Evolutionary conservation across 257 asterid species (phyloP).

Genomic region (Cruciata laevipes): DNA sequence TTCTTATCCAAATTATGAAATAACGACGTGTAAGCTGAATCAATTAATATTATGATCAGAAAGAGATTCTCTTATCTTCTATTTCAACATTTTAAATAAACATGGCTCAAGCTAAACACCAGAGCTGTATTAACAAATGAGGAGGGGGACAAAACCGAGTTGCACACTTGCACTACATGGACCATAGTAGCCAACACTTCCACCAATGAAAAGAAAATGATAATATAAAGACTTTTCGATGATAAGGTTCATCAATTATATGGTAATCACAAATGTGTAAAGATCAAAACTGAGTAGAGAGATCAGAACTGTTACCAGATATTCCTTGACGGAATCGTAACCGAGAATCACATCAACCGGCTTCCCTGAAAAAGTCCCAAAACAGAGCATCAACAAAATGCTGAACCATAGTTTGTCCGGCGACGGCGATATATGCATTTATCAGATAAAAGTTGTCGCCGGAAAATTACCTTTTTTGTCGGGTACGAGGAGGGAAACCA

Average conservation of each 20-base stretch:
- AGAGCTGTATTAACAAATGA: neutral
- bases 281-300: neutral
- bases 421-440: neutral
- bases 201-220: neutral
- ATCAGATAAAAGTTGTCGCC: neutral
- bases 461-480: conserved; percentile 53
- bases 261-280: neutral
- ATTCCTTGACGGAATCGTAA: conserved; percentile 52
- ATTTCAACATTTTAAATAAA: no score
- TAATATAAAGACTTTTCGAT: neutral
- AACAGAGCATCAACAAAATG: neutral
- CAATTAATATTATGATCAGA: no score
- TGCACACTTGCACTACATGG: neutral
- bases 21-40: neutral
- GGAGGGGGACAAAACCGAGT: neutral
- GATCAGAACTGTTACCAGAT: conserved; percentile 34
- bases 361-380: conserved; percentile 33
- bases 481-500: conserved; percentile 68
- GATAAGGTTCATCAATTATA: neutral
- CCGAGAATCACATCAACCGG: conserved; percentile 73
- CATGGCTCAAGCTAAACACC: no score
- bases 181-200: neutral
- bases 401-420: neutral
- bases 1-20: no score
- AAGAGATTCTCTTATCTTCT: no score